These are phyloP conservation scores for Cystobasidium ongulense DNA, from an alignment of 768 basidiomycete species.

Conservation along the genomic window DNA sequence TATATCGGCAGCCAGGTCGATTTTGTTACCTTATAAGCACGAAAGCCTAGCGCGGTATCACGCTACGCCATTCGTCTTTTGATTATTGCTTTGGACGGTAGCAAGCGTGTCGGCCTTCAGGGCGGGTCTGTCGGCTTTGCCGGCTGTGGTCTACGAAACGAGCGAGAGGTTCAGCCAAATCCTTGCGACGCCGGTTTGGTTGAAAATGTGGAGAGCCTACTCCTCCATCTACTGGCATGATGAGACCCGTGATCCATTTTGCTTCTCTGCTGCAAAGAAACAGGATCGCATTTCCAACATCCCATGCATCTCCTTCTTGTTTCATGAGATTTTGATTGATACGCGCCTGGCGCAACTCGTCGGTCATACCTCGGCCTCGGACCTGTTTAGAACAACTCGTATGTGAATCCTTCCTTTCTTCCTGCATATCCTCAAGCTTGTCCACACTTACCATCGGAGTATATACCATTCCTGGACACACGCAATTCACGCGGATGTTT, in stretches of 20 bases:
- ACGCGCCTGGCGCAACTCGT: constrained; percentile 8
- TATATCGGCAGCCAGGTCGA: too few relatives aligned
- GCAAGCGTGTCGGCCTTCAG: background rate
- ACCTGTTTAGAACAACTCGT: background rate
- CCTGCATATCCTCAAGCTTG: background rate
- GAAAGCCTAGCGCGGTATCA: too few relatives aligned
- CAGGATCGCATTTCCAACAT: background rate
- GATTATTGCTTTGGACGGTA: too few relatives aligned
- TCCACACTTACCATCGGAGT: constrained; percentile 1
- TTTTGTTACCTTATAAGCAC: too few relatives aligned
- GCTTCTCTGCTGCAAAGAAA: constrained; percentile 6
- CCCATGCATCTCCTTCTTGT: background rate
- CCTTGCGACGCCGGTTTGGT: background rate
- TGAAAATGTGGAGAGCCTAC: background rate
- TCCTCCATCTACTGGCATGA: constrained; percentile 6
- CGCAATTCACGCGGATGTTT: background rate
- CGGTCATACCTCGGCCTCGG: background rate
- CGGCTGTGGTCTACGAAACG: background rate
- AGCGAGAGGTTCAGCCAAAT: background rate
- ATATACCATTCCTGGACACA: constrained; percentile 3
- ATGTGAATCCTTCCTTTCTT: background rate
- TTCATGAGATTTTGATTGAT: background rate
- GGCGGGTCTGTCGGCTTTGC: background rate
- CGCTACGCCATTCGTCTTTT: too few relatives aligned
- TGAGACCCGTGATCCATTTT: background rate